Evolutionary conservation across 371 early-diverging fungal species (phyloP), one percentile per base, ranked within the genome.

Genomic region (Sporodiniella umbellata): DNA sequence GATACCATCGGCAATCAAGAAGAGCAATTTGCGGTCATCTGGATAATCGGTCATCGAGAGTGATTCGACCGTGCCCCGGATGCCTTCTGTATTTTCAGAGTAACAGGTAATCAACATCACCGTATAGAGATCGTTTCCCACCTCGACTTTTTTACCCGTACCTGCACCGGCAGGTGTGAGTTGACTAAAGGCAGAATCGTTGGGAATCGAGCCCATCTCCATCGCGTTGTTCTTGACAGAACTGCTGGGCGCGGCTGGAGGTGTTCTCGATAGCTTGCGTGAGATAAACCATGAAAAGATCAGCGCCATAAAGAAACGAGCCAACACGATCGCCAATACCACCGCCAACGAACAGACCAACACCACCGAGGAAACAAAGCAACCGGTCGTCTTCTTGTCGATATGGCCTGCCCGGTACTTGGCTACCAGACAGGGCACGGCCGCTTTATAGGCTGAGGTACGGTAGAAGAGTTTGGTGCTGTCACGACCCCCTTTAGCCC

Each of bases 1-100:
- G 49, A 92, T 84, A 64, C 94, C 94, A 73, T 98, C 98, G 33
- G 92, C 88, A 55, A 98, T 81, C 48, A 98, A 81, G 49, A 96
- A 86, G 23, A 99, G 78, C 38, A 99, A 73, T 79, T 98, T 96
- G 45, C 91, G 81, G 44, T 89, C 85, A 65, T 97, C 95, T 33
- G 86, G 84, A 68, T 95, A 96, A n/a, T 93, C 88, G 8, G 97
- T 93, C 6, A 66, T 70, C 3, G 94, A 89, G 33, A 99, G 75
- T 28, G 96, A 96, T 57, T 98, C 95, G 33, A 99, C 79, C 8
- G 99, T 99, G 30, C 80, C 83, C 23, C 85, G 76, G 30, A 99
- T 79, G 23, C 92, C 90, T 40, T 86, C 89, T 53, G 89, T 88
- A 56, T 93, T 89, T 68, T 98, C 98, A 12, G 94, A 92, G 65